phyloP scores from a whole-genome alignment of 208 protist species.

The Herpetomonas tarakana region DNA sequence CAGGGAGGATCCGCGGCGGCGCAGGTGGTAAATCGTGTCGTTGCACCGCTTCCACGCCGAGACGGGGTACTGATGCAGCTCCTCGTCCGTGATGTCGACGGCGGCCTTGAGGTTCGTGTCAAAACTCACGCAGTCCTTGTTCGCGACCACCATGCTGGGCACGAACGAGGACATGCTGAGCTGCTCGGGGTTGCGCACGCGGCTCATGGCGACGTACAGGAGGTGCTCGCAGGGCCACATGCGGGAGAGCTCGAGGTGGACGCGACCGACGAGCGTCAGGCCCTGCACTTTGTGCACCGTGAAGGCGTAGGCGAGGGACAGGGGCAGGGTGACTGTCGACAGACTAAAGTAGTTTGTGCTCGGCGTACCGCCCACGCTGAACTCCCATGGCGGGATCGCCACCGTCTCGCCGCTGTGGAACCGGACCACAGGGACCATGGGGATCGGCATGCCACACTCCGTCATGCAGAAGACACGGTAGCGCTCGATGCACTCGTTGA shows the following conservation, averaged over 20 bases:
- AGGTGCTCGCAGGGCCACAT: slow-evolving; percentile 91
- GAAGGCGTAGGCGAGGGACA: slow-evolving; percentile 87
- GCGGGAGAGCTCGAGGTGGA: slow-evolving; percentile 84
- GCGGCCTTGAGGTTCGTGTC: slow-evolving; percentile 49
- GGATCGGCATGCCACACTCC: slow-evolving; percentile 75
- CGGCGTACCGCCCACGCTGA: slow-evolving; percentile 63
- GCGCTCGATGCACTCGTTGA: slow-evolving; percentile 69
- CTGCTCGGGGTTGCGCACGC: slow-evolving; percentile 88
- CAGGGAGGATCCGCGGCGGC: slow-evolving; percentile 62
- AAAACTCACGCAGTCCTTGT: slow-evolving; percentile 68
- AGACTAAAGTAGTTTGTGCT: slow-evolving; percentile 80
- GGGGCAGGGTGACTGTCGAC: slow-evolving; percentile 64
- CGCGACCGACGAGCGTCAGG: slow-evolving; percentile 76
- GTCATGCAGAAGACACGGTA: slow-evolving; percentile 81
- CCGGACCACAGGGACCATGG: slow-evolving; percentile 80
- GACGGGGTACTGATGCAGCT: slow-evolving; percentile 54
- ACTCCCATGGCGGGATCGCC: slow-evolving; percentile 82
- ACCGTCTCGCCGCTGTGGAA: slow-evolving; percentile 82
- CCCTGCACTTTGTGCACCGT: slow-evolving; percentile 91
- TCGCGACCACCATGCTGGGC: slow-evolving; percentile 75
- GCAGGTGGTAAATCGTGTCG: slow-evolving; percentile 82
- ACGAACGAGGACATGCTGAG: slow-evolving; percentile 78
- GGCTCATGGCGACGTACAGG: slow-evolving; percentile 88
- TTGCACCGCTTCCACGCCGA: slow-evolving; percentile 85
- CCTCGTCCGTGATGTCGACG: slow-evolving; percentile 27